A percentile compares a stretch with the other conserved stretches of the same genome.
Evolutionary conservation across 1,139 yeast species (phyloP).

Genomic region (Scheffersomyces stambukii): DNA sequence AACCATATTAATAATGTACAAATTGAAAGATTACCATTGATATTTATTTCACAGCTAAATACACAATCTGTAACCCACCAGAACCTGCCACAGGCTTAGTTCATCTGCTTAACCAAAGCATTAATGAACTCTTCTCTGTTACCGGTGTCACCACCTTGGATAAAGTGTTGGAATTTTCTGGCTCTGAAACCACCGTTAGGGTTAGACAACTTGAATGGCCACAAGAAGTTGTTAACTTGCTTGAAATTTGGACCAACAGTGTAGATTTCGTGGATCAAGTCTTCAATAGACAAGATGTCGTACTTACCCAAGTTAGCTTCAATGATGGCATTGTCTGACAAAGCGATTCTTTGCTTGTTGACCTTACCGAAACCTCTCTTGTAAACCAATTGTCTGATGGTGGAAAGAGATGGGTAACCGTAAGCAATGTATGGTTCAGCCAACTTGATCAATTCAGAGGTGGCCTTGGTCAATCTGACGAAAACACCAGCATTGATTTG

Average conservation of each 20-base stretch:
- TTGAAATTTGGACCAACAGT: conserved; percentile 99
- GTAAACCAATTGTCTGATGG: conserved; percentile 96
- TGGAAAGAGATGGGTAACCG: conserved; percentile 98
- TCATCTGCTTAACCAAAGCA: conserved; percentile 96
- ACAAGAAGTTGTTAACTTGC: conserved; percentile 99
- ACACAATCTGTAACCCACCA: too few species aligned
- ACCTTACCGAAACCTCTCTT: conserved; percentile 99
- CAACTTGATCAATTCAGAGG: conserved; percentile 91
- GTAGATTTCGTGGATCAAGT: conserved; percentile 97
- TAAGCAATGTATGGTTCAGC: conserved; percentile 99
- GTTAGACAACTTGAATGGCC: conserved; percentile 99
- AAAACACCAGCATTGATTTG: conserved; percentile 99
- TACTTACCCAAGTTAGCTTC: conserved; percentile 93
- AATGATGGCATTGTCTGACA: conserved; percentile 89
- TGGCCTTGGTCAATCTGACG: conserved; percentile 98
- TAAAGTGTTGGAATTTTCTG: conserved; percentile 98
- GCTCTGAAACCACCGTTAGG: conserved; percentile 99
- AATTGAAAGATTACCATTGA: too few species aligned
- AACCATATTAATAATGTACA: conserved; percentile 3
- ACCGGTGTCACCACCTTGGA: conserved; percentile 99
- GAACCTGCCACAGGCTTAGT: conserved; percentile 55
- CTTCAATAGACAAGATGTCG: conserved; percentile 96
- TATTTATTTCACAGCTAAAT: too few species aligned
- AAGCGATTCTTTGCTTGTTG: conserved; percentile 96
- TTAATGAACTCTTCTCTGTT: conserved; percentile 99